A percentile compares a stretch with the other conserved stretches of the same genome.
phyloP scores from a whole-genome alignment of 179 eudicot species.

The Kewa caespitosa region DNA sequence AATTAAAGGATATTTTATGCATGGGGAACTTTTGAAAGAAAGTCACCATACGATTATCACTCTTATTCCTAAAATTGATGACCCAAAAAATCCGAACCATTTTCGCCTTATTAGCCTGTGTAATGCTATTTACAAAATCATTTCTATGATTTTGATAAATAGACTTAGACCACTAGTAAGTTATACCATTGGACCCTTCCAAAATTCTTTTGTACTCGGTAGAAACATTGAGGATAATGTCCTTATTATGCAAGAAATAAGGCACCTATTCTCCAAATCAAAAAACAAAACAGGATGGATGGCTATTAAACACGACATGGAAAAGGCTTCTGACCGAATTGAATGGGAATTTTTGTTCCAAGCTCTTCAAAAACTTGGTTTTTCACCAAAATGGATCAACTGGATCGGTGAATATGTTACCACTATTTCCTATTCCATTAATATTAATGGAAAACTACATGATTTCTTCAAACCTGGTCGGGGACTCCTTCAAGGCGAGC shows the following conservation, averaged over 20 bases:
- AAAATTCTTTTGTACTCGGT: not conserved
- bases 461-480: not conserved
- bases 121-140: not conserved
- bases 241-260: not conserved
- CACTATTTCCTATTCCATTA: not conserved
- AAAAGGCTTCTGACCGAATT: constrained; percentile 3
- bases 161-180: not conserved
- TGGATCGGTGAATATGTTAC: not conserved
- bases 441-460: not conserved
- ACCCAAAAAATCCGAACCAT: not conserved
- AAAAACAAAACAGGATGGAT: not conserved
- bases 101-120: constrained; percentile 5
- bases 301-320: not conserved
- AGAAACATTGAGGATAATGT: not conserved
- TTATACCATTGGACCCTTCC: not conserved
- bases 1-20: not conserved
- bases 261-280: not conserved
- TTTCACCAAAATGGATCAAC: not conserved
- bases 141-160: not conserved
- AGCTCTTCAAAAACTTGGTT: not conserved
- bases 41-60: not conserved
- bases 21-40: not conserved
- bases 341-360: not conserved
- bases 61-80: not conserved
- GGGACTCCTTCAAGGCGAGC: not conserved